Base-by-base conservation (phyloP, 225 moss, liverwort and hornwort genomes). In the Thuidium tamariscinum region DNA sequence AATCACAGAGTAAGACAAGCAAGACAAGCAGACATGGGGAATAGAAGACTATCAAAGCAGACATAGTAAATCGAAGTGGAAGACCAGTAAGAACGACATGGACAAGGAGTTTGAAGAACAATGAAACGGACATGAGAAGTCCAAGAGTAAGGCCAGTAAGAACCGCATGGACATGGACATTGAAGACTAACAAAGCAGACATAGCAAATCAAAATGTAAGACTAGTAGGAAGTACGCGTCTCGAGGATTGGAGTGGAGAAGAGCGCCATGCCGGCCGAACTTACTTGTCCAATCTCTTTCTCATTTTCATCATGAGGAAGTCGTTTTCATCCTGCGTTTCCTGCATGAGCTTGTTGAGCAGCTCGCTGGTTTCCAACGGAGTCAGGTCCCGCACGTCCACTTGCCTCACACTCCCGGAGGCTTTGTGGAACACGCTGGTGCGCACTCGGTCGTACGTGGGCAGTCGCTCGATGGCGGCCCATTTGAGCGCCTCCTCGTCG, bases 401-500 rank as follows among this genome's bases (percentile, higher is more conserved):
- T 80, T 94, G 91, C 89, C 77, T 82, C 14, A 83, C 67, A 69
- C 90, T 90, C 5, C 92, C 92, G 27, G 92, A 88, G 2, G 87
- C 88, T 32, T 87, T 90, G 64, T 88, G 89, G 8, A 92, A 61
- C 9, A 94, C 83, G 81, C 92, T 85, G 10, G 92, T 94, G 75
- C 94, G 83, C 83, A 94, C 79, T 32, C 94, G 91, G 79, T 92
- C 91, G 85, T 92, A 92, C 7, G 94, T 94, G 21, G 94, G 90
- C 73, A 94, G 88, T 19, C 92, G 87, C 91, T 94, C 89, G 46
- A 94, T 72, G 30, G 93, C 93, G 4, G 92, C 93, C 93, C 93
- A 94, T 57, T 81, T 88, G 30, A 94, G 89, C 67, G 92, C 93
- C 87, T 94, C 92, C 74, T 94, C 93, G 71, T 94, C 93, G 78